Percentiles rank a stretch among this genome's conserved stretches.
Evolutionary conservation across 768 basidiomycete genomes (phyloP).

Genomic region (Mycena rosella): DNA sequence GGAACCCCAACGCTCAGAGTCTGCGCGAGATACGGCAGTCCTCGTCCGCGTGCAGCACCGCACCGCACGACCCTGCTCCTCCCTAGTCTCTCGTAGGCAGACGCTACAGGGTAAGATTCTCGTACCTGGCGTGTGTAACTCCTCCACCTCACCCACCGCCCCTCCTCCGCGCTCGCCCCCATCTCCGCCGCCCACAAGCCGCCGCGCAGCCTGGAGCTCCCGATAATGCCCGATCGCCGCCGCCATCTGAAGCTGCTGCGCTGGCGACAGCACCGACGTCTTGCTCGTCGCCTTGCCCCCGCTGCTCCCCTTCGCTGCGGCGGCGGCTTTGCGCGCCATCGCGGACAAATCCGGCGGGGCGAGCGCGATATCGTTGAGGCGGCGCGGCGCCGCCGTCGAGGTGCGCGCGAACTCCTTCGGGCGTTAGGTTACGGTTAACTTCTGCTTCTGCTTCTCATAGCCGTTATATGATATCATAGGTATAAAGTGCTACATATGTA

Average conservation of each 20-base stretch:
- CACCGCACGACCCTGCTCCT: too few relatives aligned
- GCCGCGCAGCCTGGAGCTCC: neutral
- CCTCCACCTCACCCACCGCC: neutral
- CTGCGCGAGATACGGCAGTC: too few relatives aligned
- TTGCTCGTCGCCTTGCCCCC: constrained; percentile 34
- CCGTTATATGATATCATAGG: too few relatives aligned
- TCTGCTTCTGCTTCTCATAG: too few relatives aligned
- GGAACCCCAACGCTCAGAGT: too few relatives aligned
- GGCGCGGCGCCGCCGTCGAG: constrained; percentile 58
- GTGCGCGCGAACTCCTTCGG: constrained; percentile 44
- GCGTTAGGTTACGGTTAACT: too few relatives aligned
- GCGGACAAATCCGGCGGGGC: constrained; percentile 75
- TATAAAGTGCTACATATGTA: too few relatives aligned
- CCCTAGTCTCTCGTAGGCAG: too few relatives aligned
- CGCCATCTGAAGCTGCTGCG: constrained; percentile 84
- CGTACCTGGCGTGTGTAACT: too few relatives aligned
- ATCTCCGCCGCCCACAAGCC: neutral
- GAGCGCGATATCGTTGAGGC: constrained; percentile 78
- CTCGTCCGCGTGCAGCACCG: too few relatives aligned
- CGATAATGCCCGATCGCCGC: constrained; percentile 62
- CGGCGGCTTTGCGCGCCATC: constrained; percentile 60
- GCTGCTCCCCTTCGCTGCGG: constrained; percentile 1
- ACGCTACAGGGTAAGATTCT: too few relatives aligned
- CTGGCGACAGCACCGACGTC: constrained; percentile 70
- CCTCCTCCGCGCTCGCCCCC: neutral